A percentile compares a stretch with the other conserved stretches of the same genome.
These are phyloP conservation scores for Kodamaea fukazawae DNA, from an alignment of 805 yeast genomes.

Conservation along the genomic window DNA sequence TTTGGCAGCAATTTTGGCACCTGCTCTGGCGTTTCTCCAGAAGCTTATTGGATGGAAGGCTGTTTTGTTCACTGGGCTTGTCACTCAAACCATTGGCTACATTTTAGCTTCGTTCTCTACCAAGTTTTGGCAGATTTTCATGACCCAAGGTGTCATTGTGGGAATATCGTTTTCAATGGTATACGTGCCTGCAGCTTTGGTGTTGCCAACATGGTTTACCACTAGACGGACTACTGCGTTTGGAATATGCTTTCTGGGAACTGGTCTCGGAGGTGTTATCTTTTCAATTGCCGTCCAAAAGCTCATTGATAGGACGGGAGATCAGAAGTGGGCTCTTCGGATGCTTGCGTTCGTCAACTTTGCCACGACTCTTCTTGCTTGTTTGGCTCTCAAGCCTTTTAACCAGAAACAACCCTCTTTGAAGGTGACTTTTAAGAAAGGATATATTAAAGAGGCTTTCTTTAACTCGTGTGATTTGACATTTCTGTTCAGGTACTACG, in stretches of 20 bases:
- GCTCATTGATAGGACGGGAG: slow-evolving; percentile 39
- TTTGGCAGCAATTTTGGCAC: slow-evolving; percentile 30
- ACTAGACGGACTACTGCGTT: slow-evolving; percentile 57
- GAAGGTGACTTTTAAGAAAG: slow-evolving; percentile 20
- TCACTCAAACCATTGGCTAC: slow-evolving; percentile 51
- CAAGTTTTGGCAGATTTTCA: slow-evolving; percentile 60
- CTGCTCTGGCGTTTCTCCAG: slow-evolving; percentile 44
- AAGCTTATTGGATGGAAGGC: slow-evolving; percentile 44
- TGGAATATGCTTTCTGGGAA: slow-evolving; percentile 49
- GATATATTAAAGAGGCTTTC: slow-evolving; percentile 19
- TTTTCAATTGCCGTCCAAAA: slow-evolving; percentile 50
- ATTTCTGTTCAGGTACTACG: slow-evolving; percentile 21
- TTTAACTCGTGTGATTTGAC: slow-evolving; percentile 22
- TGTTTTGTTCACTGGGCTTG: slow-evolving; percentile 46
- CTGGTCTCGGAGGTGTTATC: slow-evolving; percentile 52
- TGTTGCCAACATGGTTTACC: slow-evolving; percentile 57
- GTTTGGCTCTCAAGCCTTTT: slow-evolving; percentile 46
- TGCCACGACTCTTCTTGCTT: slow-evolving; percentile 34
- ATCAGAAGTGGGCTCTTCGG: slow-evolving; percentile 44
- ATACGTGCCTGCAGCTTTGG: slow-evolving; percentile 40
- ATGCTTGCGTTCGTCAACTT: slow-evolving; percentile 34
- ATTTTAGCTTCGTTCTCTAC: slow-evolving; percentile 60
- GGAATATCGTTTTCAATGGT: slow-evolving; percentile 48
- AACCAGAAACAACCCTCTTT: slow-evolving; percentile 27
- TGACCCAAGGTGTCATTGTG: slow-evolving; percentile 63